Evolutionary conservation across 2,329 filamentous ascomycete species (phyloP).

Genomic region (Cercospora berteroae): DNA sequence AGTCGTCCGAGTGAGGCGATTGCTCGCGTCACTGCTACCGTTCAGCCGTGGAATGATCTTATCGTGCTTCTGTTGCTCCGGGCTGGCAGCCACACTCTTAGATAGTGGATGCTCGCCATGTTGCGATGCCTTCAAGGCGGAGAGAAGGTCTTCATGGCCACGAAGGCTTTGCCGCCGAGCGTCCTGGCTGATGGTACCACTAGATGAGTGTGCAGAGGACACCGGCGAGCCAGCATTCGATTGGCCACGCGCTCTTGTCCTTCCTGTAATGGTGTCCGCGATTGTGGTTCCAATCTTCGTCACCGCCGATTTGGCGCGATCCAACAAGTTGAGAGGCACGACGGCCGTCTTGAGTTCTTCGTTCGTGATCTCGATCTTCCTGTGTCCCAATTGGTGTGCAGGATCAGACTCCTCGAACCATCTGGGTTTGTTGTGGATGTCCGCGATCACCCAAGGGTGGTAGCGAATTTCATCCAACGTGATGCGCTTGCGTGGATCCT

Average conservation of each 20-base stretch:
- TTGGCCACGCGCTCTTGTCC: conserved; percentile 50
- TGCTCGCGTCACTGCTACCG: conserved; percentile 15
- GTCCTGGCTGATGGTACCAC: conserved; percentile 56
- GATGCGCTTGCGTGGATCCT: conserved; percentile 86
- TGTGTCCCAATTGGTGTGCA: conserved; percentile 70
- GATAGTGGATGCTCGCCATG: conserved; percentile 69
- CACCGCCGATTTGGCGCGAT: conserved; percentile 76
- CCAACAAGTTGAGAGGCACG: conserved; percentile 81
- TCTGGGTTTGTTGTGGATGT: conserved; percentile 67
- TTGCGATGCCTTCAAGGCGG: conserved; percentile 50
- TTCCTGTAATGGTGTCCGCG: conserved; percentile 8
- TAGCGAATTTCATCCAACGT: conserved; percentile 88
- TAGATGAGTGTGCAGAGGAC: conserved; percentile 54
- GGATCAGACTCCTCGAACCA: conserved; percentile 98
- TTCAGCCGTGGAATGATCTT: conserved; percentile 15
- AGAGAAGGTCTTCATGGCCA: conserved; percentile 57
- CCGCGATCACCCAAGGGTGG: conserved; percentile 84
- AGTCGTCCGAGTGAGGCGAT: conserved; percentile 22
- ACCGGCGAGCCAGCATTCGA: conserved; percentile 55
- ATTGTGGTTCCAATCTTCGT: conserved; percentile 47
- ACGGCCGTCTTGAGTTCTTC: conserved; percentile 88
- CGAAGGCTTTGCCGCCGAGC: conserved; percentile 57
- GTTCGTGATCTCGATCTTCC: conserved; percentile 88
- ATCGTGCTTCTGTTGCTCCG: conserved; percentile 44
- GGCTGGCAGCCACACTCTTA: conserved; percentile 70